Evolutionary conservation across 177 flowering plant genomes (phyloP), one percentile per base, ranked within the genome.

Genomic region (Viscum album): DNA sequence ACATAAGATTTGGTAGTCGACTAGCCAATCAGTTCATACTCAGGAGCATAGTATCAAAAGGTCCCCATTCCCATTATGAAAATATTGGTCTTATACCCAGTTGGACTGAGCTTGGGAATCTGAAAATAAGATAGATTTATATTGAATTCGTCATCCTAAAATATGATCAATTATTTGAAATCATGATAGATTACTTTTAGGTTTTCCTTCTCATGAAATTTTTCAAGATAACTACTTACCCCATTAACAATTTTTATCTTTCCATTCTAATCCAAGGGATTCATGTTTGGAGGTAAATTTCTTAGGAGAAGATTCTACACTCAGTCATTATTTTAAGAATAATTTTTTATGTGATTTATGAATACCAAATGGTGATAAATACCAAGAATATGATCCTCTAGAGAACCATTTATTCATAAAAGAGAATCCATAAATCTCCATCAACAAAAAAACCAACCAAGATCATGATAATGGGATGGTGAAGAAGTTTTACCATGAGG

Each of bases 11-110:
- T 31, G 2, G 35, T 31, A 0, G 64, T 61, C 34, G 30, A 7
- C 35, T 61, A 6, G 19, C 64, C 64, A 8, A 34, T 61, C 10
- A 7, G 64, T 17, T 21, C 64, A 26, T 61, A 61, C 64, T 61
- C 64, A 11, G 64, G 64, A 34, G 64, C 64, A 34, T 34, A 61
- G 64, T 61, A 61, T 8, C 64, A 32, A 34, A 28, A 61, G 34
- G 64, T n/a, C 30, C 64, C 64, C 64, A 61, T 61, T 21, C 28
- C 64, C 64, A 32, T 61, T 26, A 34, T 30, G 35, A 34, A 61
- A 26, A 61, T 34, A 61, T 61, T 32, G 23, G 34, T 61, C 34
- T 61, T 31, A 34, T 61, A 32, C 35, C 64, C 64, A 8, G 64
- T 61, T 61, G 64, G 64, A 21, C 64, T 34, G 6, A 61, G 34